Evolutionary conservation across 257 asterid species (phyloP).

Genomic region (Cruciata laevipes): DNA sequence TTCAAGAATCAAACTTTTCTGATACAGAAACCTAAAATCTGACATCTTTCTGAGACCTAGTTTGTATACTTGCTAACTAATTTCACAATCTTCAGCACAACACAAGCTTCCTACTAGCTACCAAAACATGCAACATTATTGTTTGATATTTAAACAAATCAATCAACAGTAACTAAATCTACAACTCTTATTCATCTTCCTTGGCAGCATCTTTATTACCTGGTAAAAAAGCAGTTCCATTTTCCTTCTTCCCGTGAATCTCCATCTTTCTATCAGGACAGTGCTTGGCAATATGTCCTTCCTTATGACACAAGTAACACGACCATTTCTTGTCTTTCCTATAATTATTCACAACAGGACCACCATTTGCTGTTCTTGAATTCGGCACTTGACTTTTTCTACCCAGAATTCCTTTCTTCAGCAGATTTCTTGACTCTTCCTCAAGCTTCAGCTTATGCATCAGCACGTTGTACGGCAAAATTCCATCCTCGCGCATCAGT

Average conservation of each 20-base stretch:
- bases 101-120: neutral
- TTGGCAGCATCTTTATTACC: conserved; percentile 5
- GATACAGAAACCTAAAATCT: neutral
- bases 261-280: conserved; percentile 33
- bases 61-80: neutral
- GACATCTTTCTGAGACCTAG: neutral
- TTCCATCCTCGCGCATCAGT: conserved; percentile 43
- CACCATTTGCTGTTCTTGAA: conserved; percentile 20
- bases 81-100: neutral
- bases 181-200: neutral
- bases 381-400: conserved; percentile 17
- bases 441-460: conserved; percentile 45
- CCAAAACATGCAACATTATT: neutral
- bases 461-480: conserved; percentile 32
- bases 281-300: conserved; percentile 40
- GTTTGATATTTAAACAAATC: neutral
- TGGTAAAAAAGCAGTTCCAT: conserved; percentile 13
- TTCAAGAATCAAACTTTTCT: neutral
- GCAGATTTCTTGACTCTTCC: conserved; percentile 40
- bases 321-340: conserved; percentile 28
- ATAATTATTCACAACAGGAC: conserved; percentile 14
- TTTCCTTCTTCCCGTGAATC: conserved; percentile 23
- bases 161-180: conserved; percentile 3
- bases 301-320: conserved; percentile 45
- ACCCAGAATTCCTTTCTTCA: conserved; percentile 17